Base-by-base conservation (phyloP, 2,329 filamentous ascomycete species). In the Teratosphaeria gauchensis region DNA sequence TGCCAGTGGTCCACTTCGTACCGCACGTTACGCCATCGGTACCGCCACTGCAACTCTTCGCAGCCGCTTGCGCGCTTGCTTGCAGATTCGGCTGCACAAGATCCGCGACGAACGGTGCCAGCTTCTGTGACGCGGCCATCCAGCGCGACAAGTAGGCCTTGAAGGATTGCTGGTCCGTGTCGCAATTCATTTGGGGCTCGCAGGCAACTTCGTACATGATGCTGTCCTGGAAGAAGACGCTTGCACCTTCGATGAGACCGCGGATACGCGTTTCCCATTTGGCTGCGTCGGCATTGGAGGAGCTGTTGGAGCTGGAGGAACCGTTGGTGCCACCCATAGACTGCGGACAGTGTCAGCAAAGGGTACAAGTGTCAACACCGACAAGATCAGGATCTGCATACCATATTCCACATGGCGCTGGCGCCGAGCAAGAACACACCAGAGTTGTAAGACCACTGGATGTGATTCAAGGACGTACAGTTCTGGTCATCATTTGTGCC, bases 21-120 rank as follows among this genome's bases (percentile, higher is more conserved):
- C 77, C 77, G 64, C 77, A 80, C 38, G 72, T 76, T 5, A 74
- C 73, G 28, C 77, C 73, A 31, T 79, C 69, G 0, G 62, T 60
- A 31, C 77, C 79, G 21, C 79, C 81, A 1, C 73, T 75, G 65
- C 83, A 85, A 8, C 78, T 77, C 53, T 74, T 70, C 0, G 82
- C 83, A 2, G 83, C 83, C 1, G 79, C 80, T 31, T 70, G 64
- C 0, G 83, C 84, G 5, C 80, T 82, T 1, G 76, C 73, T 42
- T 75, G 72, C 2, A 87, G 71, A n/a, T 78, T 75, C 0, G 80
- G 77, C 66, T 81, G 75, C 57, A 87, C 75, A 8, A 69, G 66
- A 38, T 78, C 71, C 58, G 72, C 70, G 5, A 58, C 52, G 21
- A 56, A 62, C 11, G 62, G 62, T 0, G 82, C 83, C 58, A 85